A percentile compares a stretch with the other conserved stretches of the same genome.
Evolutionary conservation across 208 protist species (phyloP).

Genomic region (Leptomonas pyrrhocoris): DNA sequence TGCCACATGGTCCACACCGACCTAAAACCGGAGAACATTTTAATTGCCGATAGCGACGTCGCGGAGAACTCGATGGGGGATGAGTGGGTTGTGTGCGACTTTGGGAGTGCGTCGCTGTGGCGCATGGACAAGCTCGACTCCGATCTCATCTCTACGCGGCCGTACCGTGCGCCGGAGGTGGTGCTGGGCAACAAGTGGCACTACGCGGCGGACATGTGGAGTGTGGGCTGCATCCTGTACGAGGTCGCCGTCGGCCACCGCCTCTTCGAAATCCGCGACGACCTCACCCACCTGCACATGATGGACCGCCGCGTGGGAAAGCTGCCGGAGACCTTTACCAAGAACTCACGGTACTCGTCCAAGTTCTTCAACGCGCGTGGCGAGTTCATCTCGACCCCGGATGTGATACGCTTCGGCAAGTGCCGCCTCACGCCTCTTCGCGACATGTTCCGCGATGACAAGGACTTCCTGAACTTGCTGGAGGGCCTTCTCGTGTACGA

Average conservation of each 20-base stretch:
- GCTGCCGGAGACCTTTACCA: slow-evolving; percentile 59
- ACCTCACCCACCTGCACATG: slow-evolving; percentile 82
- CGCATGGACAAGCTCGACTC: slow-evolving; percentile 69
- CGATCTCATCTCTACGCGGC: slow-evolving; percentile 88
- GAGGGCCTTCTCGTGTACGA: slow-evolving; percentile 67
- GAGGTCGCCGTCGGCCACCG: slow-evolving; percentile 91
- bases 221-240: slow-evolving; percentile 92
- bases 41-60: slow-evolving; percentile 71
- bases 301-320: slow-evolving; percentile 74
- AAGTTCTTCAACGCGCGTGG: slow-evolving; percentile 66
- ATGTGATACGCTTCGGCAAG: slow-evolving; percentile 45
- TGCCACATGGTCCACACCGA: slow-evolving; percentile 96
- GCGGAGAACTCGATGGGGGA: slow-evolving; percentile 53
- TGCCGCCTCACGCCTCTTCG: slow-evolving; percentile 39
- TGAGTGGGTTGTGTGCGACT: slow-evolving; percentile 85
- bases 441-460: slow-evolving; percentile 59
- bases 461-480: slow-evolving; percentile 66
- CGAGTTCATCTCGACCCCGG: slow-evolving; percentile 45
- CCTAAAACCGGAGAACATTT: slow-evolving; percentile 97
- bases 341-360: slow-evolving; percentile 42
- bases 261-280: slow-evolving; percentile 90
- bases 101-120: slow-evolving; percentile 87
- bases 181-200: slow-evolving; percentile 88
- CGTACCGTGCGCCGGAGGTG: slow-evolving; percentile 93
- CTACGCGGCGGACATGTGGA: slow-evolving; percentile 95